Conservation (phyloP, 352 stramenopile species). For the Blastocystis sp. region DNA sequence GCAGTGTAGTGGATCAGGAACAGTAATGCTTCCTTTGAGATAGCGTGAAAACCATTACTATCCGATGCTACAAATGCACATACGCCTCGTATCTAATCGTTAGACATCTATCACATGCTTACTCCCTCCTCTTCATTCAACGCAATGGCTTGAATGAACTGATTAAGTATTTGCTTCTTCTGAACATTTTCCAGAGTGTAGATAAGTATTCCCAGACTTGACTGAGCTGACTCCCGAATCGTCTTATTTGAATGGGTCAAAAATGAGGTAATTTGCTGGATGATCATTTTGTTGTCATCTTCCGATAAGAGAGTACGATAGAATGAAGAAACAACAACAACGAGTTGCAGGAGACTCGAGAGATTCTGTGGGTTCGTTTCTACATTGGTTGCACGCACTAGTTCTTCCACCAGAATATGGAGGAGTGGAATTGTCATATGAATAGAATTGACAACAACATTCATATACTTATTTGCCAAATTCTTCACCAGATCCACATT, state of each 20-base stretch:
- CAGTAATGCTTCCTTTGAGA: slow-evolving; percentile 26
- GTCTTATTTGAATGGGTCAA: background rate
- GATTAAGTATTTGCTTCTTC: background rate
- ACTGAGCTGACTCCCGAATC: background rate
- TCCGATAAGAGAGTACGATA: background rate
- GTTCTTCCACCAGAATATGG: background rate
- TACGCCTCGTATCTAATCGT: background rate
- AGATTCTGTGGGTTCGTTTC: background rate
- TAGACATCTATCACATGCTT: background rate
- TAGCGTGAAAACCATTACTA: background rate
- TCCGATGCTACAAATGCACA: background rate
- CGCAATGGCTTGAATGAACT: background rate
- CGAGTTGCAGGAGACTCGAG: background rate
- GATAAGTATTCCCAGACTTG: background rate
- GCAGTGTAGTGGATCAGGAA: background rate
- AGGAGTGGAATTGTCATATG: background rate
- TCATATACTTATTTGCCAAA: background rate
- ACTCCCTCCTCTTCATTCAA: background rate
- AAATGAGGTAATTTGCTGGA: background rate
- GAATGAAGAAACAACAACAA: background rate
- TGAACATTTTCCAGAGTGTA: background rate
- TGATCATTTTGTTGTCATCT: background rate
- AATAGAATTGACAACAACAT: background rate
- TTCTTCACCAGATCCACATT: background rate
- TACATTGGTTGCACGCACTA: background rate